Evolutionary conservation across 768 basidiomycete species (phyloP).

Genomic region (Pleurotus giganteus): DNA sequence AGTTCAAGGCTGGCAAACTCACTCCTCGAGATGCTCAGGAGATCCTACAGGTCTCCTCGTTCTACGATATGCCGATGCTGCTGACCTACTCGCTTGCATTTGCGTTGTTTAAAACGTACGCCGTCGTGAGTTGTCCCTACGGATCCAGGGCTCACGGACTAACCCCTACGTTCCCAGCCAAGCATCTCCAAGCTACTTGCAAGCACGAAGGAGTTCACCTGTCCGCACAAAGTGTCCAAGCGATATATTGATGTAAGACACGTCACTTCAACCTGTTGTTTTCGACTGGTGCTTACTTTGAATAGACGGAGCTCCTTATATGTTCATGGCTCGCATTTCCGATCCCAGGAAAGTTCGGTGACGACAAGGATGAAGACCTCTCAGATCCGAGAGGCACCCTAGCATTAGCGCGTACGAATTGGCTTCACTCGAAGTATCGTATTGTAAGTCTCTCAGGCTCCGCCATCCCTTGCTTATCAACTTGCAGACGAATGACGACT

Average conservation of each 20-base stretch:
- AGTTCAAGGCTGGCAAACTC: slow-evolving; percentile 29
- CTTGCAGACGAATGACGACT: slow-evolving; percentile 28
- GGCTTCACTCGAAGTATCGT: slow-evolving; percentile 34
- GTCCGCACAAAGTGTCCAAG: slow-evolving; percentile 32
- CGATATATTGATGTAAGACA: slow-evolving; percentile 49
- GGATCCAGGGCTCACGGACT: not conserved
- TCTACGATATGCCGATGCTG: slow-evolving; percentile 46
- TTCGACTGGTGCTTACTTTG: not conserved
- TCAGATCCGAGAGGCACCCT: slow-evolving; percentile 34
- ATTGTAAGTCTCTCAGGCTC: slow-evolving; percentile 26
- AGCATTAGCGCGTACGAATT: slow-evolving; percentile 36
- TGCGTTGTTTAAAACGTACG: slow-evolving; percentile 55
- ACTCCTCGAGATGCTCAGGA: slow-evolving; percentile 46
- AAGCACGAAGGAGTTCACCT: slow-evolving; percentile 37
- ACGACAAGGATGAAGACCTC: slow-evolving; percentile 13
- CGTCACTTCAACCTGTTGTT: not conserved
- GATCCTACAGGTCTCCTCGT: slow-evolving; percentile 29
- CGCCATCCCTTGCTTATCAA: not conserved
- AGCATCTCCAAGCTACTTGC: slow-evolving; percentile 42
- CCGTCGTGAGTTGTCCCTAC: slow-evolving; percentile 31
- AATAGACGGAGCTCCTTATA: slow-evolving; percentile 44
- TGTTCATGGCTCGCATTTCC: slow-evolving; percentile 39
- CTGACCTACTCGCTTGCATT: slow-evolving; percentile 39
- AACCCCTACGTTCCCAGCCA: slow-evolving; percentile 32
- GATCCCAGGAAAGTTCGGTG: slow-evolving; percentile 14